Conservation (phyloP, 169 alveolate genomes). For the Plasmodium fragile region DNA sequence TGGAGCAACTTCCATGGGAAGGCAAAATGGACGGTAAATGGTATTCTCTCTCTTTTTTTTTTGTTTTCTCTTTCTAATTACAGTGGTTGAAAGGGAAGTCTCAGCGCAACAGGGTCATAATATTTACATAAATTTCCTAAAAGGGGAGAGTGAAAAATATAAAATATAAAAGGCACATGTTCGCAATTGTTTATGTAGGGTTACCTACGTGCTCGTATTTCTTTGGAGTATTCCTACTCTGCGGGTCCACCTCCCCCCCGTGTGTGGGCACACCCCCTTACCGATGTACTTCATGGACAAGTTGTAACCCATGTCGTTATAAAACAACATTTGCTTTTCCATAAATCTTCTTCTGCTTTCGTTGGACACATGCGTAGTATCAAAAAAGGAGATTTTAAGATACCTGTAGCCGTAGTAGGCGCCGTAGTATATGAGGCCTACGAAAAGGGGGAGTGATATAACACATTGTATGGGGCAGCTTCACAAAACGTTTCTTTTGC, state of each 20-base stretch:
- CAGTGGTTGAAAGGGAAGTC: conserved; percentile 74
- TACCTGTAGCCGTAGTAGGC: conserved; percentile 48
- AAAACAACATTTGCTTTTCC: conserved; percentile 75
- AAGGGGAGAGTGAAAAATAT: conserved; percentile 1
- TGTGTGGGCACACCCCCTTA: conserved; percentile 3
- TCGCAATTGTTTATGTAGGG: background rate
- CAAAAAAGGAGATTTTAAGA: conserved; percentile 52
- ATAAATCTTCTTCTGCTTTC: conserved; percentile 74
- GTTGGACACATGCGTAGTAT: conserved; percentile 64
- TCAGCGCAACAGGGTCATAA: conserved; percentile 71
- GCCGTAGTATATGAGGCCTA: conserved; percentile 63
- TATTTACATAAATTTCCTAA: conserved; percentile 69
- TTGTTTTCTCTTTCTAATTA: conserved; percentile 20
- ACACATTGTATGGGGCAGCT: background rate
- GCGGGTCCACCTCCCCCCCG: background rate
- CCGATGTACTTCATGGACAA: conserved; percentile 75
- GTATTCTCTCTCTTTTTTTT: background rate
- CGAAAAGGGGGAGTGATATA: background rate
- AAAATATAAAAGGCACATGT: background rate
- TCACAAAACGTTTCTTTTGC: background rate
- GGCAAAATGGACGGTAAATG: background rate
- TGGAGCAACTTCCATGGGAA: background rate
- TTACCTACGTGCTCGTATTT: background rate
- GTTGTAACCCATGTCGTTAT: conserved; percentile 54
- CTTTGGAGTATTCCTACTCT: background rate